Conservation (phyloP, 2,329 filamentous ascomycete species). For the Scedosporium apiospermum region DNA sequence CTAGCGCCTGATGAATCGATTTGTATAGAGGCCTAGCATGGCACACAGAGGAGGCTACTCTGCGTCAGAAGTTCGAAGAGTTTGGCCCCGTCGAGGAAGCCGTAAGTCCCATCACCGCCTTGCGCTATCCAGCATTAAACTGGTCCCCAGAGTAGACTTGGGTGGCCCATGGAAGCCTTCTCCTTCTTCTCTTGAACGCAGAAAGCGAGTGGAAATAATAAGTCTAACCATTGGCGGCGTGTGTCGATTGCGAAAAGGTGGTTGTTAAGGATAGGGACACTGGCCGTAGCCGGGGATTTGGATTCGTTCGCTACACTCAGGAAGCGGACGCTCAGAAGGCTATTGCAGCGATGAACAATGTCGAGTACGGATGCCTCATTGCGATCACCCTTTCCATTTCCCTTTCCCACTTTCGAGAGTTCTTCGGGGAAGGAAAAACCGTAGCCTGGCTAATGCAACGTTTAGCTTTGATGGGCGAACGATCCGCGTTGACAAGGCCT, state of each 20-base stretch:
- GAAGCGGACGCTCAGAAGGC: constrained; percentile 69
- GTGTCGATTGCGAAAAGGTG: constrained; percentile 46
- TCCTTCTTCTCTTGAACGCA: not conserved
- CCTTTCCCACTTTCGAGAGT: constrained; percentile 10
- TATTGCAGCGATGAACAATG: constrained; percentile 73
- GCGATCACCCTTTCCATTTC: constrained; percentile 2
- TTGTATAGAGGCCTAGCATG: constrained; percentile 77
- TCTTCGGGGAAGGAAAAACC: not conserved
- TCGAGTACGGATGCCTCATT: constrained; percentile 56
- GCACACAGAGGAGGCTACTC: constrained; percentile 86
- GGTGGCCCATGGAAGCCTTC: not conserved
- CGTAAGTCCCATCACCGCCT: constrained; percentile 47
- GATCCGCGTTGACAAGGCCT: constrained; percentile 93
- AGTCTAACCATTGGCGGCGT: constrained; percentile 2
- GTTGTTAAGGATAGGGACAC: constrained; percentile 98
- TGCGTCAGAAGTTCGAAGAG: constrained; percentile 86
- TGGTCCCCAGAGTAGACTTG: not conserved
- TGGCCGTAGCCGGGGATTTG: constrained; percentile 91
- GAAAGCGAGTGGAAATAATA: not conserved
- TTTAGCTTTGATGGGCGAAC: constrained; percentile 81
- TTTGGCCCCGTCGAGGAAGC: constrained; percentile 91
- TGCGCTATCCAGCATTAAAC: not conserved
- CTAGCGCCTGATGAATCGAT: not conserved
- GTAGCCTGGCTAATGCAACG: not conserved
- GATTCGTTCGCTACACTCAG: constrained; percentile 82